A percentile compares a stretch with the other conserved stretches of the same genome.
phyloP scores from a whole-genome alignment of 108 stramenopile species.

The Cyclotella baltica region DNA sequence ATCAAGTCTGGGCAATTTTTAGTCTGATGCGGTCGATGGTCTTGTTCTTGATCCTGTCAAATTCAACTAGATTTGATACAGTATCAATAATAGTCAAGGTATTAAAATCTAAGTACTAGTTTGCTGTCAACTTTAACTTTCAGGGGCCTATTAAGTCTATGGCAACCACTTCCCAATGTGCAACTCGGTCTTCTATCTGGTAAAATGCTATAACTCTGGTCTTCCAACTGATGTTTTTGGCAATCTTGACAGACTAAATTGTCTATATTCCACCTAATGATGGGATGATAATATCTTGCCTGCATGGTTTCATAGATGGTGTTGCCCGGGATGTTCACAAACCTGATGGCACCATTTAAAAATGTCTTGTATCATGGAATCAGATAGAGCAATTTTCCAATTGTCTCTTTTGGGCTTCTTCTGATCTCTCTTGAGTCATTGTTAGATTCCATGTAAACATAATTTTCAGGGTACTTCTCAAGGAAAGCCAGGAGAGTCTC shows the following conservation, averaged over 20 bases:
- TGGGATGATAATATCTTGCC: constrained; percentile 14
- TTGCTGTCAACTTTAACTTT: constrained; percentile 20
- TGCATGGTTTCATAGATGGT: not conserved
- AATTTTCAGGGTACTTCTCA: constrained; percentile 8
- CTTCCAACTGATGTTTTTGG: constrained; percentile 27
- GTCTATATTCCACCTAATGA: constrained; percentile 5
- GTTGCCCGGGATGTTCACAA: constrained; percentile 6
- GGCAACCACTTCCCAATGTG: constrained; percentile 48
- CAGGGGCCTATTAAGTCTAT: constrained; percentile 54
- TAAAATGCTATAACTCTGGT: constrained; percentile 25
- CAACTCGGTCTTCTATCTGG: constrained; percentile 4
- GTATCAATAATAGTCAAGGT: constrained; percentile 59
- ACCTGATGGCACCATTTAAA: constrained; percentile 5
- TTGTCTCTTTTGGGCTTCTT: constrained; percentile 8
- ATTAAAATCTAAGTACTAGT: constrained; percentile 28
- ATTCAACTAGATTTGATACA: constrained; percentile 61
- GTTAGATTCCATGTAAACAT: not conserved
- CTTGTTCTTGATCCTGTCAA: constrained; percentile 35
- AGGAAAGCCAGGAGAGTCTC: constrained; percentile 7
- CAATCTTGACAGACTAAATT: constrained; percentile 20
- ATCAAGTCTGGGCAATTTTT: constrained; percentile 48
- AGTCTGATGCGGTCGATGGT: too few species aligned
- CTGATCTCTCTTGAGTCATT: not conserved
- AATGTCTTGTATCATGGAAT: not conserved
- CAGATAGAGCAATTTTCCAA: constrained; percentile 14